A percentile compares a stretch with the other conserved stretches of the same genome.
phyloP scores from a whole-genome alignment of 768 basidiomycete genomes.

The Lactarius trivialis region DNA sequence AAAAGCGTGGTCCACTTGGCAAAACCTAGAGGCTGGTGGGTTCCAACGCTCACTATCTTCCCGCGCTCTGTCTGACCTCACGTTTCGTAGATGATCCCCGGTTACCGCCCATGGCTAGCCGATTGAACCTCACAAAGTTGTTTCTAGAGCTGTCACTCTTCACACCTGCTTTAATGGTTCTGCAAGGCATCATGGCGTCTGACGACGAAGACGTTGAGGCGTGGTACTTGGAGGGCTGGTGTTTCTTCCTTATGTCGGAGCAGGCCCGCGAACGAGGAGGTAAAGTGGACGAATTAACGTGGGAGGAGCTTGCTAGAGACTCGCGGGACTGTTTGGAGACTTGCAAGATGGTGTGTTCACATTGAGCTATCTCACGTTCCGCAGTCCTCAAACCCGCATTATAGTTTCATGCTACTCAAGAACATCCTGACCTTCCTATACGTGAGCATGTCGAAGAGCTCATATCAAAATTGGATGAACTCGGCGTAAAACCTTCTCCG shows the following conservation, averaged over 20 bases:
- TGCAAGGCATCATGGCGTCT: conserved; percentile 70
- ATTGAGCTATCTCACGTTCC: not conserved
- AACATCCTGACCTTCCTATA: conserved; percentile 69
- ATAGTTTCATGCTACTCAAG: conserved; percentile 67
- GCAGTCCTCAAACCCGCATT: not conserved
- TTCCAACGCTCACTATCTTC: not conserved
- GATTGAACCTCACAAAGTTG: conserved; percentile 69
- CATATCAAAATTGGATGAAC: conserved; percentile 54
- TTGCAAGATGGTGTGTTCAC: conserved; percentile 58
- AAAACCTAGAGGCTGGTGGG: conserved; percentile 55
- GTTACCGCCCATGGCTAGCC: conserved; percentile 64
- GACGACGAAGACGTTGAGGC: conserved; percentile 87
- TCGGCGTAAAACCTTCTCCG: conserved; percentile 60
- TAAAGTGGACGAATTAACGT: conserved; percentile 44
- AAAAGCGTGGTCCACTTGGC: conserved; percentile 61
- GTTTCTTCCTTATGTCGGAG: conserved; percentile 78
- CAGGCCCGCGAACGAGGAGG: conserved; percentile 53
- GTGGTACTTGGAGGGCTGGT: conserved; percentile 95
- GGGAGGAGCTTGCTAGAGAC: conserved; percentile 75
- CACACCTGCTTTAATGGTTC: conserved; percentile 63
- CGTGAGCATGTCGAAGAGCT: conserved; percentile 73
- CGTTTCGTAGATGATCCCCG: conserved; percentile 51
- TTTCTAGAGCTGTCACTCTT: conserved; percentile 73
- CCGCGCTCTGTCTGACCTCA: not conserved
- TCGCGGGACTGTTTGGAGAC: conserved; percentile 77